Base-by-base conservation (phyloP, 352 stramenopile species). In the Ophiocytium majus region DNA sequence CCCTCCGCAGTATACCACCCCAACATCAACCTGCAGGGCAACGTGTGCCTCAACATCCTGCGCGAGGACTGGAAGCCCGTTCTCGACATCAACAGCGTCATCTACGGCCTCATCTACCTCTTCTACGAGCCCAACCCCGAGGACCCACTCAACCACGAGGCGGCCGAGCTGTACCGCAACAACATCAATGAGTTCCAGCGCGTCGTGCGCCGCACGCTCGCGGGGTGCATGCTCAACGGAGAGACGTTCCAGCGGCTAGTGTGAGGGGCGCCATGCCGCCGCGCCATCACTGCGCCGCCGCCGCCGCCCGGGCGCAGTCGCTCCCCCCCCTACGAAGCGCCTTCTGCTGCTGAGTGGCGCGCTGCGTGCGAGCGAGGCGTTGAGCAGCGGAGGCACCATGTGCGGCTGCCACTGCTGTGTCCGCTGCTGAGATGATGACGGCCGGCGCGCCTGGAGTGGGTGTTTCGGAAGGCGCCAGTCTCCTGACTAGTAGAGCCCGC, bases 81-180 rank as follows among this genome's bases (percentile, higher is more conserved):
- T 75, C 91, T 99, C 85, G 97, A 99, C 91, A 98, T 99, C 90
- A 99, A 99, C 91, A 95, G 96, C 31, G 96, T 99, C 88, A 99
- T 99, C 90, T 99, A 99, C 80, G 89, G 97, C 74, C 91, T 99
- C 66, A 98, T 99, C 91, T 99, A 98, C 90, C 91, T 99, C 64
- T 99, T 99, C 91, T 99, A 99, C 91, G 97, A 99, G 89, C 97
- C 97, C 50, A 99, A 99, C 92, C 96, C 96, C 34, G 96, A 99
- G 89, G 97, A 99, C 89, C 97, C 97, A 33, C 92, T 99, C 74
- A 99, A 99, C 92, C 92, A 93, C 92, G 96, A 99, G 91, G 97
- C 96, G 36, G 96, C 97, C 35, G 95, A 99, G 89, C 90, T 99
- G 37, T 90, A 89, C 49, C 83, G 86, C 49, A 76, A 79, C 33